These are phyloP conservation scores for Megacollybia platyphylla DNA, from an alignment of 1,284 basidiomycete genomes.

Conservation along the genomic window DNA sequence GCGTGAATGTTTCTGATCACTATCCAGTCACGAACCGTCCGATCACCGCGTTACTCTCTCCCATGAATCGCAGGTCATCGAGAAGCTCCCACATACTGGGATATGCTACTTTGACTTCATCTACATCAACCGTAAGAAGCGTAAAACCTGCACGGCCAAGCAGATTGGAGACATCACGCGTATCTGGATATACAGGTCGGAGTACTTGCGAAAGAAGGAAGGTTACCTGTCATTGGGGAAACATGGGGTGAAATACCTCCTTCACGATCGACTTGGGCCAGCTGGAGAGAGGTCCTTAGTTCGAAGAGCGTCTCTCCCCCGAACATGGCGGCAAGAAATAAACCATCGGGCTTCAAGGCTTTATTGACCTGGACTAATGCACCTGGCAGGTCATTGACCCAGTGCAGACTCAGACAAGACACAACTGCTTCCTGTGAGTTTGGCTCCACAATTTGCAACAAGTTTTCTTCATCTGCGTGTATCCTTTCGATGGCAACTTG, in stretches of 20 bases:
- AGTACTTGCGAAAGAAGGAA: constrained; percentile 2
- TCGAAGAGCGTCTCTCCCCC: constrained; percentile 98
- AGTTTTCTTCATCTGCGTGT: constrained; percentile 68
- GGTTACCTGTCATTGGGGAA: constrained; percentile 91
- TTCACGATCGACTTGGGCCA: constrained; percentile 90
- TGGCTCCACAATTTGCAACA: constrained; percentile 49
- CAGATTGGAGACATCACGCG: constrained; percentile 83
- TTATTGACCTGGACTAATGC: constrained; percentile 82
- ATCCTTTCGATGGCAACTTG: constrained; percentile 63
- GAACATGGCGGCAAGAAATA: constrained; percentile 90
- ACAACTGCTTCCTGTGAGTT: constrained; percentile 88
- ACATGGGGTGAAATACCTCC: constrained; percentile 93
- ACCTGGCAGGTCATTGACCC: constrained; percentile 98
- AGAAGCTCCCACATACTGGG: constrained; percentile 96
- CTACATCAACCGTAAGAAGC: constrained; percentile 88
- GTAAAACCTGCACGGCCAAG: constrained; percentile 90
- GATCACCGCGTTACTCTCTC: constrained; percentile 87
- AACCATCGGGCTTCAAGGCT: constrained; percentile 82
- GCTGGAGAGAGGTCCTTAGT: constrained; percentile 81
- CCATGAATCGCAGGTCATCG: constrained; percentile 91
- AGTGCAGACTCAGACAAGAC: constrained; percentile 86
- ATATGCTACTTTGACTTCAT: constrained; percentile 86
- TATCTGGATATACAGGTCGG: constrained; percentile 36
- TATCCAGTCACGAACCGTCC: constrained; percentile 39
- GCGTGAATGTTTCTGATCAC: not conserved